These are phyloP conservation scores for Dipteronia sinensis DNA, from an alignment of 345 rosid genomes.

Conservation along the genomic window DNA sequence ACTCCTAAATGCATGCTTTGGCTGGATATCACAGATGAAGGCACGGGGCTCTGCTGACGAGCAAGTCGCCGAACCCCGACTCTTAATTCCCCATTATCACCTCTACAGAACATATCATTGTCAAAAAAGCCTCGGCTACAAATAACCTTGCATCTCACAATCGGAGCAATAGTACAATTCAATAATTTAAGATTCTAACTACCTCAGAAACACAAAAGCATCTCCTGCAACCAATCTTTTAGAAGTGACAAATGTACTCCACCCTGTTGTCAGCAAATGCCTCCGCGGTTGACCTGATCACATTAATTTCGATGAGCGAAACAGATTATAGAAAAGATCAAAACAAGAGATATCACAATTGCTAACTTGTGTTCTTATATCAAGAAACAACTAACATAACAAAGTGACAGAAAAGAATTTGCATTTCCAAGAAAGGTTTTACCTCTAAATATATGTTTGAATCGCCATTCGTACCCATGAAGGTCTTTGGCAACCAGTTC, in stretches of 20 bases:
- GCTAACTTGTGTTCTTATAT: neutral
- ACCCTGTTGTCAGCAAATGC: slow-evolving; percentile 80
- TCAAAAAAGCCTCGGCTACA: slow-evolving; percentile 12
- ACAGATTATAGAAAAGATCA: neutral
- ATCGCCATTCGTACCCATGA: slow-evolving; percentile 78
- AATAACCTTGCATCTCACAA: slow-evolving; percentile 9
- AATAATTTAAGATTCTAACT: neutral
- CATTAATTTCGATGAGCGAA: neutral
- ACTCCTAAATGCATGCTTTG: slow-evolving; percentile 89
- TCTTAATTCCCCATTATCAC: slow-evolving; percentile 54
- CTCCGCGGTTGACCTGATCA: slow-evolving; percentile 71
- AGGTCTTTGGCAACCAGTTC: slow-evolving; percentile 73
- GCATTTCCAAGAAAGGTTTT: slow-evolving; percentile 4
- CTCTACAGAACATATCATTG: slow-evolving; percentile 36
- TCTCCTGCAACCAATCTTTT: slow-evolving; percentile 77
- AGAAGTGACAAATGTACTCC: slow-evolving; percentile 77
- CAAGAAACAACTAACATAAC: slow-evolving; percentile 4
- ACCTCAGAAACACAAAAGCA: slow-evolving; percentile 79
- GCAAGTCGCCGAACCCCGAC: slow-evolving; percentile 69
- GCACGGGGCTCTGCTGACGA: slow-evolving; percentile 51
- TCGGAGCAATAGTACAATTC: neutral
- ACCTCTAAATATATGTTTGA: slow-evolving; percentile 85
- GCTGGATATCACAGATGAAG: slow-evolving; percentile 71
- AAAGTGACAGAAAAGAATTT: neutral
- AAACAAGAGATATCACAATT: neutral